Evolutionary conservation across 805 yeast genomes (phyloP).

Genomic region (Candida nonsorbophila): DNA sequence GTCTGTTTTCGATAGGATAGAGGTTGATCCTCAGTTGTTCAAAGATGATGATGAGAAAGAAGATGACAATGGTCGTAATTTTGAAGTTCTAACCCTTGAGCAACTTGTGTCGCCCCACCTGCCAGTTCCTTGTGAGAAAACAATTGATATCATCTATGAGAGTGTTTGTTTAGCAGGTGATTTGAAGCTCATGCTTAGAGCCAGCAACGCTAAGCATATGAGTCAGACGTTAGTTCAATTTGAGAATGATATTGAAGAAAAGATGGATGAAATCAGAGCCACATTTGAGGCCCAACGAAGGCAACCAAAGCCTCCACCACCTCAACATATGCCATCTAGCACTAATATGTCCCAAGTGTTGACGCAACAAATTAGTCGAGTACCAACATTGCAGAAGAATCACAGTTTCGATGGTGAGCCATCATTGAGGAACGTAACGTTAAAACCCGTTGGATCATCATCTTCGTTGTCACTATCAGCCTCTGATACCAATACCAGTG

Average conservation of each 20-base stretch:
- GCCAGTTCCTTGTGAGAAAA: slow-evolving; percentile 49
- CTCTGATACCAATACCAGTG: slow-evolving; percentile 7
- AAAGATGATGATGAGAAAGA: slow-evolving; percentile 15
- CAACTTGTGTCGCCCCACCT: slow-evolving; percentile 52
- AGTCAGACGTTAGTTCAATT: slow-evolving; percentile 29
- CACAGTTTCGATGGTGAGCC: slow-evolving; percentile 5
- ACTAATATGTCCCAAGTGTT: no score
- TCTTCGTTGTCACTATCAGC: slow-evolving; percentile 6
- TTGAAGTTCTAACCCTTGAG: slow-evolving; percentile 42
- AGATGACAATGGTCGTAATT: slow-evolving; percentile 13
- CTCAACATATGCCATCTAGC: background rate
- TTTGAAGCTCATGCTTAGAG: slow-evolving; percentile 54
- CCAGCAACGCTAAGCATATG: slow-evolving; percentile 51
- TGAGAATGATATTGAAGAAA: slow-evolving; percentile 19
- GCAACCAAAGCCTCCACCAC: background rate
- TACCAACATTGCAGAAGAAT: no score
- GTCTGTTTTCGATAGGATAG: slow-evolving; percentile 31
- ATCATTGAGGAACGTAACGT: background rate
- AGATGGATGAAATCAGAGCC: slow-evolving; percentile 16
- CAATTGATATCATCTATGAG: slow-evolving; percentile 58
- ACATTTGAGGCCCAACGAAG: slow-evolving; percentile 11
- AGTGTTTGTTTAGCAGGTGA: slow-evolving; percentile 59
- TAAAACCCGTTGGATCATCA: slow-evolving; percentile 8
- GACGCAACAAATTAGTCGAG: no score
- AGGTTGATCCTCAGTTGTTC: slow-evolving; percentile 5